Base-by-base conservation (phyloP, 73 alveolate species). In the Paramecium caudatum region DNA sequence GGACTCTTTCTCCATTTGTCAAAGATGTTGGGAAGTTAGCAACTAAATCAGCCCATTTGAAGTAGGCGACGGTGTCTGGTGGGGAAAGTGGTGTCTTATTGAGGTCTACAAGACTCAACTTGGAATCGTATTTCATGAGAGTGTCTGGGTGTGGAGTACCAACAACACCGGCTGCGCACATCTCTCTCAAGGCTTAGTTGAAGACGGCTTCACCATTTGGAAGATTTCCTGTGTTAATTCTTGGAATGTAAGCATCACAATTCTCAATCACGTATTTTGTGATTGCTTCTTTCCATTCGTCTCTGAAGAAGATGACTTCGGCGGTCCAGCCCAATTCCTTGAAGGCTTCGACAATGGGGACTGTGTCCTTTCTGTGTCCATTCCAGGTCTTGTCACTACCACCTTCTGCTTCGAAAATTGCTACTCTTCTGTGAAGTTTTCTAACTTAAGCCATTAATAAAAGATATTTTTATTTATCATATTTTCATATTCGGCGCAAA, bases 291-390 rank as follows among this genome's bases (percentile, higher is more conserved):
- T 78, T 78, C 90, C 90, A 78, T 39, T 78, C 90, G 41, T 78
- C 90, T 78, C 90, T 78, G 25, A 78, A 78, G 90, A 78, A 78
- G 90, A 78, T 78, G 90, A 2, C 21, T 39, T 78, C 90, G 39
- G 90, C 90, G 0, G 39, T 15, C 90, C 90, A 78, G 33, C 90
- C 90, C 32, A 78, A 37, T 78, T 78, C 90, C 34, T 78, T 78
- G 16, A 78, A 78, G 90, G 90, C 90, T 78, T 78, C 90, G 2
- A 78, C 90, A 25, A 78, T 78, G 19, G 90, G 90, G 19, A 78
- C 70, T 8, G 90, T 78, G 50, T 63, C 82, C 82, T 63, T 63
- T 63, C 82, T 63, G 50, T 63, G 82, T 23, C 82, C 82, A 63
- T 63, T 63, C 82, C 82, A 63, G 33, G 82, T 63, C 12, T 63